Evolutionary conservation across 2,329 filamentous ascomycete species (phyloP).

Genomic region (Thelonectria discophora): DNA sequence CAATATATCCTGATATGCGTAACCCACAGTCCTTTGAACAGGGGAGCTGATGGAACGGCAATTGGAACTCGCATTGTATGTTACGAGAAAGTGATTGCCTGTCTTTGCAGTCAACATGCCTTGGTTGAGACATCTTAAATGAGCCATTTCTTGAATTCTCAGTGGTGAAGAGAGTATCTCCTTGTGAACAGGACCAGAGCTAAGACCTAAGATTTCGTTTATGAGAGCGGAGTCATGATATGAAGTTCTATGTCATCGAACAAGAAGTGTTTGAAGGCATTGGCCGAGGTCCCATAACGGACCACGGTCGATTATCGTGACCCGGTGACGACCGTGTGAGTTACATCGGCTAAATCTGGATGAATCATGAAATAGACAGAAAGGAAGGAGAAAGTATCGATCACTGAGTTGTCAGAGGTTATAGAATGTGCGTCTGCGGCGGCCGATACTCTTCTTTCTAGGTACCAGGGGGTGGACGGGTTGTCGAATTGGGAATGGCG

Average conservation of each 20-base stretch:
- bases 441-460: neutral
- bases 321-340: neutral
- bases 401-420: too few species aligned
- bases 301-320: too few species aligned
- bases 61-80: neutral
- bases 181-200: neutral
- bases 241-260: too few species aligned
- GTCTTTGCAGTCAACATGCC: slow-evolving; percentile 1
- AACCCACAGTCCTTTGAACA: neutral
- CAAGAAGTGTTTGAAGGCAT: neutral
- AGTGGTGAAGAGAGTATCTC: neutral
- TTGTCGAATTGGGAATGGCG: neutral
- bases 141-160: neutral
- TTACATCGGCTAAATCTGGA: slow-evolving; percentile 13
- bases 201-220: neutral
- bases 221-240: neutral
- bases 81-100: neutral
- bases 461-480: neutral
- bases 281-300: neutral
- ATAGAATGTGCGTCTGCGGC: too few species aligned
- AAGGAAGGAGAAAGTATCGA: neutral
- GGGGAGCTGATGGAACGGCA: neutral
- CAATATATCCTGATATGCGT: neutral
- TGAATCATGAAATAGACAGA: neutral
- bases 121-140: neutral